Evolutionary conservation across 1,139 yeast genomes (phyloP).

Genomic region (Arxiozyma telluris): DNA sequence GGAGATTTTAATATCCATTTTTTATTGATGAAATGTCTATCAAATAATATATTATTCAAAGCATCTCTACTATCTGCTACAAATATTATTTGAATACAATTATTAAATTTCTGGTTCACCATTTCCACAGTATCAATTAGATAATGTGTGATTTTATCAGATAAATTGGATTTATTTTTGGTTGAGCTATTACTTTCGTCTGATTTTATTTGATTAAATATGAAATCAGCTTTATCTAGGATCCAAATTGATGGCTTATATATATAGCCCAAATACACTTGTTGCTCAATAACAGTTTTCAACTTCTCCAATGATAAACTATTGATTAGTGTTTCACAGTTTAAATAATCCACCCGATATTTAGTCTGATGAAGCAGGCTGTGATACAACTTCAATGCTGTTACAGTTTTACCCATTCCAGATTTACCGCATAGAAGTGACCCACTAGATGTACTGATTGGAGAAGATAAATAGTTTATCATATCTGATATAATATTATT

Average conservation of each 20-base stretch:
- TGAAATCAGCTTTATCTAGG: slow-evolving; percentile 71
- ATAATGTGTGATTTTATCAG: slow-evolving; percentile 30
- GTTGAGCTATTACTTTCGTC: slow-evolving; percentile 11
- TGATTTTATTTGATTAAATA: slow-evolving; percentile 33
- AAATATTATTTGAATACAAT: slow-evolving; percentile 19
- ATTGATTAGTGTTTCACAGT: slow-evolving; percentile 38
- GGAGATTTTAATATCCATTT: slow-evolving; percentile 60
- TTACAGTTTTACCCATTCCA: slow-evolving; percentile 72
- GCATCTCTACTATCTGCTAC: slow-evolving; percentile 59
- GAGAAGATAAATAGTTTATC: slow-evolving; percentile 33
- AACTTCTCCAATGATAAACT: slow-evolving; percentile 36
- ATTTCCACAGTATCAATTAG: slow-evolving; percentile 35
- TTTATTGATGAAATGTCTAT: slow-evolving; percentile 65
- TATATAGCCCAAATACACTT: slow-evolving; percentile 64
- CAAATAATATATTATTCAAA: slow-evolving; percentile 51
- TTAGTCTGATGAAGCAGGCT: slow-evolving; percentile 39
- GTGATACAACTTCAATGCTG: slow-evolving; percentile 39
- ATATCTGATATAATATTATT: slow-evolving; percentile 40
- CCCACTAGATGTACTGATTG: slow-evolving; percentile 31
- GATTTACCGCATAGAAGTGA: slow-evolving; percentile 59
- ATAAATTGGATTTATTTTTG: slow-evolving; percentile 29
- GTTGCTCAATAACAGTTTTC: slow-evolving; percentile 40
- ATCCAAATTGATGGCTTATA: slow-evolving; percentile 67
- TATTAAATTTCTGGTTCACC: slow-evolving; percentile 34
- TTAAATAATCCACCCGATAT: slow-evolving; percentile 37